Evolutionary conservation across 108 stramenopile genomes (phyloP).

Genomic region (Nitzschia putrida): DNA sequence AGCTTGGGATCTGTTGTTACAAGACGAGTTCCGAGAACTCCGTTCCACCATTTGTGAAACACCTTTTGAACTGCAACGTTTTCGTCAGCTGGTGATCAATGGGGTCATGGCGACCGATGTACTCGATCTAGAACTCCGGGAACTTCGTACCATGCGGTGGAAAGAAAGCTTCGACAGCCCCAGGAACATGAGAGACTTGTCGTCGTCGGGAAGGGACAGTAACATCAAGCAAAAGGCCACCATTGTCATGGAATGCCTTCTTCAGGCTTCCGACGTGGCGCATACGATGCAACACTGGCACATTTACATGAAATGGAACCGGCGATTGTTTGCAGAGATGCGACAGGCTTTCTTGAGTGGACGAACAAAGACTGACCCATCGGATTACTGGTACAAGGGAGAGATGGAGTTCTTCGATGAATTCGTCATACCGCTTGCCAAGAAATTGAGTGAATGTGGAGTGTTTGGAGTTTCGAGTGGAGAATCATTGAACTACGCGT

Average conservation of each 20-base stretch:
- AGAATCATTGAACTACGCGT: slow-evolving; percentile 8
- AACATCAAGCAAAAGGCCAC: slow-evolving; percentile 20
- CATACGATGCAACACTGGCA: slow-evolving; percentile 53
- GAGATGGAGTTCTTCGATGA: slow-evolving; percentile 22
- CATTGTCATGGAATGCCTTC: slow-evolving; percentile 45
- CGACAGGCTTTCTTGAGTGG: slow-evolving; percentile 12
- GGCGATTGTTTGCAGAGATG: slow-evolving; percentile 41
- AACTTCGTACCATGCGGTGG: slow-evolving; percentile 13
- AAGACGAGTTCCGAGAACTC: slow-evolving; percentile 1
- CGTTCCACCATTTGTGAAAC: slow-evolving; percentile 8
- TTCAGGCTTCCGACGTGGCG: slow-evolving; percentile 44
- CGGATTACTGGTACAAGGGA: slow-evolving; percentile 18
- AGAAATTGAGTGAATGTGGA: slow-evolving; percentile 20
- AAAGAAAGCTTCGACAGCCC: slow-evolving; percentile 8
- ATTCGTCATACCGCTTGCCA: slow-evolving; percentile 18
- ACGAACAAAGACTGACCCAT: not conserved
- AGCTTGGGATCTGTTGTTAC: slow-evolving; percentile 13
- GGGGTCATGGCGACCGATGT: slow-evolving; percentile 22
- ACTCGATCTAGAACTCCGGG: slow-evolving; percentile 5
- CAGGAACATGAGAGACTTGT: not conserved
- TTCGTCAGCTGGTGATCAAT: slow-evolving; percentile 17
- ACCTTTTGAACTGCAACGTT: slow-evolving; percentile 2
- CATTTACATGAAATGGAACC: slow-evolving; percentile 48
- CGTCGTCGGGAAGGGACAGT: not conserved
- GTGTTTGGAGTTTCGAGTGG: slow-evolving; percentile 23